Base-by-base conservation (phyloP, 257 asterid genomes). In the Thymus quinquecostatus region DNA sequence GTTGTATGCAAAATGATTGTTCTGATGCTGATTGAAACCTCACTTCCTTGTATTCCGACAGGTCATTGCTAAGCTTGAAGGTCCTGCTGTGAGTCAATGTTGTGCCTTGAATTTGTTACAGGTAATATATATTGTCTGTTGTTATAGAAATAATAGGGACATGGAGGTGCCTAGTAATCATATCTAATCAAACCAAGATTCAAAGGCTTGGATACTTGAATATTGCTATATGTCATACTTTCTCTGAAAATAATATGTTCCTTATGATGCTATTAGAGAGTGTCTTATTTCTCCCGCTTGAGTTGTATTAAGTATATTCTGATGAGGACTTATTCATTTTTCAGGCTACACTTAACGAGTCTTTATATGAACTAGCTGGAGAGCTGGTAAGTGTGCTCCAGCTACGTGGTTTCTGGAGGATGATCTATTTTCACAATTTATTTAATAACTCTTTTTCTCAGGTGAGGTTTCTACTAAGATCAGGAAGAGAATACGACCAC, bases 61-160 rank as follows among this genome's bases (percentile, higher is more conserved):
- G 99, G 99, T 95, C 75, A 95, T 95, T 74, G 99, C 97, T 47
- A 95, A 95, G 84, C 99, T 95, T 80, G 99, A 95, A 84, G 95
- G 98, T 79, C 91, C 96, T 66, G 94, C 97, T 75, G 98, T 90
- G 75, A 95, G 99, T 77, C 98, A 95, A 73, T 88, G 89, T 74
- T 92, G 93, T 81, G 99, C 99, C 70, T 74, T 95, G 85, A 96
- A 96, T 64, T 87, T 95, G 48, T 80, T 95, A 79, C 98, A 95
- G 98, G 99, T 95, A 79, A 84, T 77, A 33, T 57, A 34, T 33
- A 34, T 69, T 71, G 61, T 63, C 48, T 64, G 53, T 58, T 67
- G 72, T 66, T 13, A 54, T 68, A 40, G 6, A 47, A 60, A 13
- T 68, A 38, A 7, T 30, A 67, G 54, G 72, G 60, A 45, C 63